Conservation (phyloP, 345 rosid species). For the Stellera chamaejasme region DNA sequence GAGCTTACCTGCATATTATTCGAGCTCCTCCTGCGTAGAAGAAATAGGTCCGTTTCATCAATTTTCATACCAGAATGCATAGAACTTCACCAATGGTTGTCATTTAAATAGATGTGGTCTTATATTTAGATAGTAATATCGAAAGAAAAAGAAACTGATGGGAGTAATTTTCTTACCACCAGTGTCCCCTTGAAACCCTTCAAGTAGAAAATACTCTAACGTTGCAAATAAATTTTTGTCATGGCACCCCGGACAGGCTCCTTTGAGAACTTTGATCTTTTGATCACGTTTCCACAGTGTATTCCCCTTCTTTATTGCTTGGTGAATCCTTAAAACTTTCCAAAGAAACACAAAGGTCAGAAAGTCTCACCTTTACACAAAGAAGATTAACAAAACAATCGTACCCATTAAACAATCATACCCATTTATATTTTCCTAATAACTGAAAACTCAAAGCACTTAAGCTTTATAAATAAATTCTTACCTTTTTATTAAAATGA, state of each 20-base stretch:
- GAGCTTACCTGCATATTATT: constrained; percentile 60
- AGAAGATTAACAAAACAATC: not conserved
- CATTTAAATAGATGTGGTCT: not conserved
- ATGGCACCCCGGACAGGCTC: constrained; percentile 44
- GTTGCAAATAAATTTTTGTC: constrained; percentile 47
- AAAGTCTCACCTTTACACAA: not conserved
- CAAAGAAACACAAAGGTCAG: constrained; percentile 12
- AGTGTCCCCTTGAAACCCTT: constrained; percentile 61
- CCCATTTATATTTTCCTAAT: not conserved
- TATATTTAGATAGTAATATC: not conserved
- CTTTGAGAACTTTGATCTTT: constrained; percentile 57
- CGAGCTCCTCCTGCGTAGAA: constrained; percentile 50
- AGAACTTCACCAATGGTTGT: not conserved
- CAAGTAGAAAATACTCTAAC: constrained; percentile 55
- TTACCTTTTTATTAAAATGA: constrained; percentile 54
- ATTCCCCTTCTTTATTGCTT: constrained; percentile 35
- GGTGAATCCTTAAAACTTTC: constrained; percentile 59
- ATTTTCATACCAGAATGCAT: not conserved
- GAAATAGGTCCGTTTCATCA: constrained; percentile 7
- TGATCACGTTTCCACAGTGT: constrained; percentile 47
- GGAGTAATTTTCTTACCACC: constrained; percentile 41
- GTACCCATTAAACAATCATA: constrained; percentile 1
- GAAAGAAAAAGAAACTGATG: too few species aligned
- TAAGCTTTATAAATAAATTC: constrained; percentile 7
- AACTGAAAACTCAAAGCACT: not conserved